Evolutionary conservation across 495 filamentous ascomycete genomes (phyloP).

Genomic region (Talaromyces thailandensis): DNA sequence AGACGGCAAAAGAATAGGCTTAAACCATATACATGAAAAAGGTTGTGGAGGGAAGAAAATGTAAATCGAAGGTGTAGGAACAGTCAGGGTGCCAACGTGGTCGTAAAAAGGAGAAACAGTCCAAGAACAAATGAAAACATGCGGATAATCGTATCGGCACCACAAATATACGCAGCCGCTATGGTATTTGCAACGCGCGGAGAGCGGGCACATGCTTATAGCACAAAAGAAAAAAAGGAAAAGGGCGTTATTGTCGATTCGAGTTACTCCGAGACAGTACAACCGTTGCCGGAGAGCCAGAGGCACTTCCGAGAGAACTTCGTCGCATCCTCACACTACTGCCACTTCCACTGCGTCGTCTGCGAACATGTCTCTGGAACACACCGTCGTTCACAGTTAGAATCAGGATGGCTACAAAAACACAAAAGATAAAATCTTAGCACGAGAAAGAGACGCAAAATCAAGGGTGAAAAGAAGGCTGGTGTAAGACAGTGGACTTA

Average conservation of each 20-base stretch:
- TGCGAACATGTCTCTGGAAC: conserved; percentile 38
- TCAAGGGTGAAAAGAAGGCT: conserved; percentile 8
- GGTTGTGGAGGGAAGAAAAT: conserved; percentile 11
- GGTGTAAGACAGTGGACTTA: conserved; percentile 6
- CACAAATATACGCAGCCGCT: conserved; percentile 27
- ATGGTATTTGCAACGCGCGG: conserved; percentile 29
- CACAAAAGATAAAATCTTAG: conserved; percentile 31
- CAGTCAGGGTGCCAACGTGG: background rate
- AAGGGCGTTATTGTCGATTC: conserved; percentile 22
- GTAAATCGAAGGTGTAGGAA: background rate
- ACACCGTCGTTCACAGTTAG: conserved; percentile 43
- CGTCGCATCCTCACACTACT: conserved; percentile 36
- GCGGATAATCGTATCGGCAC: conserved; percentile 17
- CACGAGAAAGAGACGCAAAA: conserved; percentile 23
- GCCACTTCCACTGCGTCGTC: conserved; percentile 39
- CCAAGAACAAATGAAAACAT: conserved; percentile 15
- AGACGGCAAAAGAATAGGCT: conserved; percentile 22
- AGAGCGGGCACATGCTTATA: conserved; percentile 20
- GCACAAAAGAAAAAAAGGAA: conserved; percentile 2
- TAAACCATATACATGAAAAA: conserved; percentile 42
- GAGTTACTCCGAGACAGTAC: conserved; percentile 41
- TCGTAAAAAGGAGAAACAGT: background rate
- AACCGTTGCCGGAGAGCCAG: conserved; percentile 28
- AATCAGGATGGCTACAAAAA: conserved; percentile 39
- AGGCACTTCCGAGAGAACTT: conserved; percentile 21